phyloP scores from a whole-genome alignment of 2,329 filamentous ascomycete species.

The Rhexocercosporidium sp. region DNA sequence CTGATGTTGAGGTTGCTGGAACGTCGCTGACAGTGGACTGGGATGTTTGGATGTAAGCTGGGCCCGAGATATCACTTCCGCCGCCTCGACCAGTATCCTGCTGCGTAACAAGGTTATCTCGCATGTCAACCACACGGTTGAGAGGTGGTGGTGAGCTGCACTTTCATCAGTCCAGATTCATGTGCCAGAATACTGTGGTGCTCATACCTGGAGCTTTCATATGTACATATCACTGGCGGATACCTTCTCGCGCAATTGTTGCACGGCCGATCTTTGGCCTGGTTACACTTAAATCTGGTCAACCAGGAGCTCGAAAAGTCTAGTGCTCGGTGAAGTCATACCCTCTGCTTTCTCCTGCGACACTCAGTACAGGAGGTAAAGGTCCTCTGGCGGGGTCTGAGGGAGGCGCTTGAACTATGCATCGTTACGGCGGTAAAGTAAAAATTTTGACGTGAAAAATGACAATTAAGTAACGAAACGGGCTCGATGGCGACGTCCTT shows the following conservation, averaged over 20 bases:
- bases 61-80: background rate
- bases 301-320: constrained; percentile 25
- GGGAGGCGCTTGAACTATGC: constrained; percentile 27
- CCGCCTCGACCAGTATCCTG: constrained; percentile 4
- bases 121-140: constrained; percentile 23
- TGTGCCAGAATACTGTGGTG: background rate
- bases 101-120: constrained; percentile 1
- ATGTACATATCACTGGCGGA: constrained; percentile 35
- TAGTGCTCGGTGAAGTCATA: constrained; percentile 6
- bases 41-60: constrained; percentile 22
- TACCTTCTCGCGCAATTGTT: constrained; percentile 36
- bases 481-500: constrained; percentile 8
- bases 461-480: constrained; percentile 12
- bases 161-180: constrained; percentile 18
- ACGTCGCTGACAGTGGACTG: constrained; percentile 17
- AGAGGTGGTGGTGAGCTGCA: constrained; percentile 26
- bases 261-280: constrained; percentile 36
- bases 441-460: background rate
- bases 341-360: constrained; percentile 35
- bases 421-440: constrained; percentile 28
- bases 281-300: constrained; percentile 33
- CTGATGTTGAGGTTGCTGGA: constrained; percentile 18
- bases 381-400: constrained; percentile 32
- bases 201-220: constrained; percentile 31
- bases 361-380: constrained; percentile 37